Conservation (phyloP, 2,329 filamentous ascomycete genomes). For the Exophiala aquamarina region DNA sequence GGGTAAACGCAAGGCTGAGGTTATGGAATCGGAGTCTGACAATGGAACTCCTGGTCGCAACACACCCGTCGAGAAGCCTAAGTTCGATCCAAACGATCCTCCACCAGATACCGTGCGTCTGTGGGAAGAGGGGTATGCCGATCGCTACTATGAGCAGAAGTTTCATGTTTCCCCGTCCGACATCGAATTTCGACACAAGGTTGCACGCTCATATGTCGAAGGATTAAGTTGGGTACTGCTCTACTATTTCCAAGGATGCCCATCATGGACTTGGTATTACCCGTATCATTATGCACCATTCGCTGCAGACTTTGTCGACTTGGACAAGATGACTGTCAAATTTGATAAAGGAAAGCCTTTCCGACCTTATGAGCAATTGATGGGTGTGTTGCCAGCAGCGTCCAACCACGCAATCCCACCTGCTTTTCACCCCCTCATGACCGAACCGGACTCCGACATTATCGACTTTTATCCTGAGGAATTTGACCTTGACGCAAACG, state of each 20-base stretch:
- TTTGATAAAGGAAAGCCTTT: constrained; percentile 87
- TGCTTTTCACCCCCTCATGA: constrained; percentile 89
- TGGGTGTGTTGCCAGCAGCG: constrained; percentile 93
- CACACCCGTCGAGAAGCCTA: constrained; percentile 51
- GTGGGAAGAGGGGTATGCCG: constrained; percentile 94
- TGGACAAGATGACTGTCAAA: constrained; percentile 73
- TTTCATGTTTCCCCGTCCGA: constrained; percentile 82
- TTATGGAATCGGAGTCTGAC: constrained; percentile 59
- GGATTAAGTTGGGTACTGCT: constrained; percentile 92
- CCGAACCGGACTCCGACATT: constrained; percentile 80
- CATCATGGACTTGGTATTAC: constrained; percentile 99
- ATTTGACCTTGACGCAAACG: constrained; percentile 90
- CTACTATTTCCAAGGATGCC: constrained; percentile 98
- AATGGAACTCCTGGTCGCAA: constrained; percentile 59
- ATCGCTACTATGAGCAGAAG: constrained; percentile 96
- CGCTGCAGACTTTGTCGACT: constrained; percentile 86
- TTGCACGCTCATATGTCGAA: constrained; percentile 89
- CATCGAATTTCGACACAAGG: constrained; percentile 80
- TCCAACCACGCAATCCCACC: constrained; percentile 89
- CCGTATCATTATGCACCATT: constrained; percentile 98
- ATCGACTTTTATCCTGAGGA: constrained; percentile 97
- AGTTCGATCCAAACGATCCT: constrained; percentile 38
- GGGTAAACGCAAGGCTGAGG: constrained; percentile 75
- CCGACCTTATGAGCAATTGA: constrained; percentile 91
- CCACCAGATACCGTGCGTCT: constrained; percentile 79